A percentile compares a stretch with the other conserved stretches of the same genome.
Evolutionary conservation across 139 green algal genomes (phyloP).

Genomic region (Micromonas commoda): DNA sequence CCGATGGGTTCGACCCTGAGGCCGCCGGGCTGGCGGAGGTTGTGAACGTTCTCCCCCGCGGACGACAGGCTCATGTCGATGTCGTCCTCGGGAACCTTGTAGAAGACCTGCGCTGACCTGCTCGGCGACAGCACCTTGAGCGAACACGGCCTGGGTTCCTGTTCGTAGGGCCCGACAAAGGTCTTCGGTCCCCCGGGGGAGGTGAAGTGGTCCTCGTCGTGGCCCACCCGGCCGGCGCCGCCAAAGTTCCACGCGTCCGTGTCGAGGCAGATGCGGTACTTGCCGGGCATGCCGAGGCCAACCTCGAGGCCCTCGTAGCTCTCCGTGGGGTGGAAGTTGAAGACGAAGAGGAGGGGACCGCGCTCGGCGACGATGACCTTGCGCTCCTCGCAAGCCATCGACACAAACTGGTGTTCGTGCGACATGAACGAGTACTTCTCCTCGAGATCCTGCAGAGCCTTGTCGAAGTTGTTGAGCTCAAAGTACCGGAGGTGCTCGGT

Average conservation of each 20-base stretch:
- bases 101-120: slow-evolving; percentile 26
- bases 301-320: slow-evolving; percentile 70
- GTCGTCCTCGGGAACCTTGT: slow-evolving; percentile 10
- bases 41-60: no score
- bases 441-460: slow-evolving; percentile 66
- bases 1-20: no score
- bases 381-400: slow-evolving; percentile 13
- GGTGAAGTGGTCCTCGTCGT: slow-evolving; percentile 70
- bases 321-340: slow-evolving; percentile 81
- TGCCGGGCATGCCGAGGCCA: slow-evolving; percentile 59
- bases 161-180: slow-evolving; percentile 16
- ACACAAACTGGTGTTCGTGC: slow-evolving; percentile 34
- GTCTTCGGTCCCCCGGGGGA: background rate
- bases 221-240: slow-evolving; percentile 56
- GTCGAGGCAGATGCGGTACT: slow-evolving; percentile 81
- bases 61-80: no score
- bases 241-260: slow-evolving; percentile 74
- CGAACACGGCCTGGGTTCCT: slow-evolving; percentile 6
- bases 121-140: slow-evolving; percentile 12
- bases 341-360: slow-evolving; percentile 87
- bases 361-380: slow-evolving; percentile 86
- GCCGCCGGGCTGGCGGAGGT: no score
- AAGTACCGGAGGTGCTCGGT: slow-evolving; percentile 77
- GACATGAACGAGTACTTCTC: slow-evolving; percentile 51
- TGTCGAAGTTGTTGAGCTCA: slow-evolving; percentile 65